These are phyloP conservation scores for Ajuga chamaepitys DNA, from an alignment of 257 asterid species.

Conservation along the genomic window DNA sequence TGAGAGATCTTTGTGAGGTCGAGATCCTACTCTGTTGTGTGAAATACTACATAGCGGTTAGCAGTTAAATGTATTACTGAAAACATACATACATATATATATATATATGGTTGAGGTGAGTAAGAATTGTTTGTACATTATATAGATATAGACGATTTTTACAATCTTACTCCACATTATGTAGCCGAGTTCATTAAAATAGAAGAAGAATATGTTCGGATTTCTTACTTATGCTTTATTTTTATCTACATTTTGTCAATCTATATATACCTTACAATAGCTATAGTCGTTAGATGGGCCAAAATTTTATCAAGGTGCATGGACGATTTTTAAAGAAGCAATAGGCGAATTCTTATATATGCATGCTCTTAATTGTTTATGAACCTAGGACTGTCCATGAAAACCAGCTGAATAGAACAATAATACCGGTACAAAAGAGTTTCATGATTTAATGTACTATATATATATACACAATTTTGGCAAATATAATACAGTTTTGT, in stretches of 20 bases:
- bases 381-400: no score
- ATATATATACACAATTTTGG: no score
- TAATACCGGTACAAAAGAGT: no score
- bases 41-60: neutral
- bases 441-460: no score
- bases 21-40: constrained; percentile 65
- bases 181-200: constrained; percentile 1
- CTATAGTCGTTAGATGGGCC: no score
- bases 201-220: neutral
- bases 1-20: constrained; percentile 45
- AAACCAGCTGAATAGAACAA: no score
- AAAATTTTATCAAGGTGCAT: no score
- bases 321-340: no score
- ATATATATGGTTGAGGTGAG: constrained; percentile 23
- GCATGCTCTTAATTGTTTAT: no score
- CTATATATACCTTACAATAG: neutral
- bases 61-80: neutral
- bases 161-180: constrained; percentile 14
- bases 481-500: no score
- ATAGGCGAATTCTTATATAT: no score
- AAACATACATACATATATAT: neutral
- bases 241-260: neutral
- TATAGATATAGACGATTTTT: constrained; percentile 19
- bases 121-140: constrained; percentile 26
- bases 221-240: neutral